These are phyloP conservation scores for Diaporthe helianthi DNA, from an alignment of 2,329 filamentous ascomycete species.

Conservation along the genomic window DNA sequence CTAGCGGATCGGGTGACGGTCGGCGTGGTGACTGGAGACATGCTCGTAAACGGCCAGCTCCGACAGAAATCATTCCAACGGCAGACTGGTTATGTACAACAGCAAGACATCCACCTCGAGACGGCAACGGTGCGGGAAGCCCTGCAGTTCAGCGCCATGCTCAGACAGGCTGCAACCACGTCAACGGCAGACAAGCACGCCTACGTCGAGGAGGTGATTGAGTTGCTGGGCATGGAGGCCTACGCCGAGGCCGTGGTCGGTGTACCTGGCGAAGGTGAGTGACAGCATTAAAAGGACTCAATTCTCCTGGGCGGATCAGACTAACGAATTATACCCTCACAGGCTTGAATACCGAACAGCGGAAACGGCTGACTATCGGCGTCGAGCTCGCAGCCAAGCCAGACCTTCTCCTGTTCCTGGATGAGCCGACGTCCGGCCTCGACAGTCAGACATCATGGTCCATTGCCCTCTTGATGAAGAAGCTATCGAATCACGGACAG, in stretches of 20 bases:
- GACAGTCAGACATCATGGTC: constrained; percentile 92
- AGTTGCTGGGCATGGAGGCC: constrained; percentile 69
- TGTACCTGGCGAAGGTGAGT: constrained; percentile 66
- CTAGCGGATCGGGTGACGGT: constrained; percentile 74
- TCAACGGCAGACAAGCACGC: constrained; percentile 66
- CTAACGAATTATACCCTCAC: not conserved
- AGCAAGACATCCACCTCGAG: constrained; percentile 70
- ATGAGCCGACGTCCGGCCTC: constrained; percentile 92
- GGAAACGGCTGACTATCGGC: constrained; percentile 60
- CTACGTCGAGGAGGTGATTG: constrained; percentile 73
- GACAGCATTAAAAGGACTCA: not conserved
- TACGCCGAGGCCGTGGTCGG: constrained; percentile 73
- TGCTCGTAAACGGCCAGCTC: constrained; percentile 70
- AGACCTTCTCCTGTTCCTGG: constrained; percentile 83
- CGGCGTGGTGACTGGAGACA: constrained; percentile 73
- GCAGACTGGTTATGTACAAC: constrained; percentile 73
- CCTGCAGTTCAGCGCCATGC: constrained; percentile 67
- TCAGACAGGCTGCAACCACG: constrained; percentile 66
- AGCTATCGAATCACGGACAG: constrained; percentile 83
- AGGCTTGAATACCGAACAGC: constrained; percentile 45
- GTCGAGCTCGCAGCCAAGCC: constrained; percentile 96
- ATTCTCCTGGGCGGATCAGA: not conserved
- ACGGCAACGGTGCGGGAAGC: constrained; percentile 72
- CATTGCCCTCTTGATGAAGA: constrained; percentile 83
- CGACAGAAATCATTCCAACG: constrained; percentile 72